Evolutionary conservation across 192 early-diverging fungal genomes (phyloP).

Genomic region (Dissophora ornata): DNA sequence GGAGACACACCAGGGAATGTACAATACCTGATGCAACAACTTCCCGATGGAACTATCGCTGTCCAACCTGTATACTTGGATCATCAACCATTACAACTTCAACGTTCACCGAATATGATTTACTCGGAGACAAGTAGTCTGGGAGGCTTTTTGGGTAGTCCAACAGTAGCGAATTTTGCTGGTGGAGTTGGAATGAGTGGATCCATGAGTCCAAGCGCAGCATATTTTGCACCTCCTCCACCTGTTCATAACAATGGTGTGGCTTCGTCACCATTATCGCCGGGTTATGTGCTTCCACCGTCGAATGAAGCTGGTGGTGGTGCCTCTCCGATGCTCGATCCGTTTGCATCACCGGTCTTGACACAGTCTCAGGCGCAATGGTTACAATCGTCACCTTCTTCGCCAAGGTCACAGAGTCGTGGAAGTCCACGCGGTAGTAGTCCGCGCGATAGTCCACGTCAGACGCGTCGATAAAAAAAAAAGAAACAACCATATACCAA

Average conservation of each 20-base stretch:
- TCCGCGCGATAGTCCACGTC: too few species aligned
- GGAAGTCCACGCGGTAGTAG: too few species aligned
- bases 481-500: too few species aligned
- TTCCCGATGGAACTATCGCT: slow-evolving; percentile 48
- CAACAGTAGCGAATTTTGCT: background rate
- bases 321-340: background rate
- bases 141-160: slow-evolving; percentile 10
- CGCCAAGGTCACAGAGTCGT: background rate
- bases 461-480: background rate
- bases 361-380: background rate
- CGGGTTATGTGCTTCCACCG: background rate
- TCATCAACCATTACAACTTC: slow-evolving; percentile 22
- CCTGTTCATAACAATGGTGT: background rate
- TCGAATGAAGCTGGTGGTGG: background rate
- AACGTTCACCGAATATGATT: slow-evolving; percentile 36
- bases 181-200: background rate
- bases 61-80: slow-evolving; percentile 48
- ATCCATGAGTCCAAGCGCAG: background rate
- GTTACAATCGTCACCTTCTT: background rate
- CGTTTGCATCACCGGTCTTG: slow-evolving; percentile 7
- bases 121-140: slow-evolving; percentile 41
- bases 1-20: slow-evolving; percentile 1
- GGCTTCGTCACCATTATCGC: background rate
- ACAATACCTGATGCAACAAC: slow-evolving; percentile 51
- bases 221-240: slow-evolving; percentile 14